Conservation (phyloP, 2,329 filamentous ascomycete species). For the Cladosporium sphaerospermum region DNA sequence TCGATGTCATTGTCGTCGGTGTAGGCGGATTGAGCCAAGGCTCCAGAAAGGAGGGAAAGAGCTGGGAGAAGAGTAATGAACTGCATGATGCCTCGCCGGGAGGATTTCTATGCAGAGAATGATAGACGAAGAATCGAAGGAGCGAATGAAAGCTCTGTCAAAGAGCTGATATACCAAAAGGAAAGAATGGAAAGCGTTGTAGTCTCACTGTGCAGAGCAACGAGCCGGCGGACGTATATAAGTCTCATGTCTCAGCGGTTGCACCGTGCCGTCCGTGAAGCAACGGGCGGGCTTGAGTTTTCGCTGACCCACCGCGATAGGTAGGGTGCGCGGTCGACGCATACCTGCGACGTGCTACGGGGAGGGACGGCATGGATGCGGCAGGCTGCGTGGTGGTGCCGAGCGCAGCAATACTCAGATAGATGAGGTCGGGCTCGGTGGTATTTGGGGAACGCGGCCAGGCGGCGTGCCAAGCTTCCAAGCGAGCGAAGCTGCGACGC, state of each 20-base stretch:
- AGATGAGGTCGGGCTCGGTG: conserved; percentile 3
- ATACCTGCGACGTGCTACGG: conserved; percentile 2
- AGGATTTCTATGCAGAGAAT: conserved; percentile 8
- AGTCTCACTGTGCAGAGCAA: conserved; percentile 11
- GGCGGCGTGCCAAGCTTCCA: neutral
- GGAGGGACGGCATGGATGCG: neutral
- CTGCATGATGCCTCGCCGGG: conserved; percentile 22
- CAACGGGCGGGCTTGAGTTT: conserved; percentile 5
- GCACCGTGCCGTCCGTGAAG: conserved; percentile 6
- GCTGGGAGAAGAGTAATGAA: conserved; percentile 17
- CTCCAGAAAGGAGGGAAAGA: conserved; percentile 16
- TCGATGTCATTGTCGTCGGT: conserved; percentile 44
- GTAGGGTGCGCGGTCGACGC: neutral
- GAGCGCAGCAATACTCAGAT: neutral
- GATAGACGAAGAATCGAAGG: conserved; percentile 7
- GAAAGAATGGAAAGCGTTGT: neutral
- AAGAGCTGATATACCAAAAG: conserved; percentile 9
- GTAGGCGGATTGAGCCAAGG: conserved; percentile 24
- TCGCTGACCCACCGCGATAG: conserved; percentile 4
- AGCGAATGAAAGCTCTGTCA: conserved; percentile 10
- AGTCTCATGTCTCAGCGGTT: conserved; percentile 10
- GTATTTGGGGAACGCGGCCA: too few relatives aligned
- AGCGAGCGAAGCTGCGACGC: conserved; percentile 8
- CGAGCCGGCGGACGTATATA: conserved; percentile 5
- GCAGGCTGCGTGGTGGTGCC: neutral